Evolutionary conservation across 2,329 filamentous ascomycete species (phyloP).

Genomic region (Penicillium sp.): DNA sequence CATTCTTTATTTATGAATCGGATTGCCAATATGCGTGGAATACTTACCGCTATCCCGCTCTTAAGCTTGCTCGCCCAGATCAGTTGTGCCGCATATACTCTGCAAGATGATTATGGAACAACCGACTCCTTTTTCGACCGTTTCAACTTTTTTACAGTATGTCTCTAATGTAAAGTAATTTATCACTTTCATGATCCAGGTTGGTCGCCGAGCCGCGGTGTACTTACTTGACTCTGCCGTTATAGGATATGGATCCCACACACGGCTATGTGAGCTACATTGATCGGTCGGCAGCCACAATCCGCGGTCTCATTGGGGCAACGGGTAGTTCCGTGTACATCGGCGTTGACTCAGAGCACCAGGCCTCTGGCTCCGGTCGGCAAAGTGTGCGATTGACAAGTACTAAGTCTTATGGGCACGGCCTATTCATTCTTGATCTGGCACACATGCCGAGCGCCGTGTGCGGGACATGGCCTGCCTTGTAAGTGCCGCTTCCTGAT

Average conservation of each 20-base stretch:
- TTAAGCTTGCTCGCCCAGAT: constrained; percentile 27
- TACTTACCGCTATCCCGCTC: constrained; percentile 22
- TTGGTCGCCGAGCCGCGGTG: no score
- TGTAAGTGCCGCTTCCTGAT: constrained; percentile 41
- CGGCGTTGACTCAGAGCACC: constrained; percentile 60
- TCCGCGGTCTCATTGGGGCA: constrained; percentile 54
- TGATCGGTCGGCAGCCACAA: constrained; percentile 52
- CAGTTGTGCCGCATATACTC: constrained; percentile 33
- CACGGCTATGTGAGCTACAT: constrained; percentile 68
- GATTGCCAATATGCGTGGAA: background rate
- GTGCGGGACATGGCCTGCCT: constrained; percentile 67
- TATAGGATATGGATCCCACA: constrained; percentile 58
- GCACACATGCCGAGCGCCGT: constrained; percentile 65
- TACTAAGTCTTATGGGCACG: constrained; percentile 57
- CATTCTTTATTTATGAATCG: no score
- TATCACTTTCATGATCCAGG: no score
- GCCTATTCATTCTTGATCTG: constrained; percentile 66
- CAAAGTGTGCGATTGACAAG: constrained; percentile 65
- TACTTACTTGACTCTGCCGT: no score
- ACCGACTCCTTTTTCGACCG: constrained; percentile 45
- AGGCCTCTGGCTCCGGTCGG: constrained; percentile 55
- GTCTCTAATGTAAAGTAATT: constrained; percentile 5
- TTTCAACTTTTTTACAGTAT: constrained; percentile 48
- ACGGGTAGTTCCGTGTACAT: constrained; percentile 56
- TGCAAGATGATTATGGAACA: constrained; percentile 45